Evolutionary conservation across 371 early-diverging fungal species (phyloP), one percentile per base, ranked within the genome.

Genomic region (Saksenaea vasiformis): DNA sequence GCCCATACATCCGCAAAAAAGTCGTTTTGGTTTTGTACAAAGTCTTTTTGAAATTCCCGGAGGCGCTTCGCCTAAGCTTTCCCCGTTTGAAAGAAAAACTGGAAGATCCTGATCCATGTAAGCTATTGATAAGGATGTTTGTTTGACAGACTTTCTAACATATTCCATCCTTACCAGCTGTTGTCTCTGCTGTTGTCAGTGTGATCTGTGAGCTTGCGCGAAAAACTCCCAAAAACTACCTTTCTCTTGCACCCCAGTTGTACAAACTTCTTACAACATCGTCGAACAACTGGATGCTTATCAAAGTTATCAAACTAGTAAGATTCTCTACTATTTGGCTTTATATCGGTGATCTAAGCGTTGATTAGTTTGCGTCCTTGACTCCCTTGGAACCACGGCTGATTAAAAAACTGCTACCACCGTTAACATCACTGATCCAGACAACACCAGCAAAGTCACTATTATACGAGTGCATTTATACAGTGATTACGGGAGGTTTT

Each of bases 241-340:
- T 98, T 17, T 87, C 95, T 0, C 85, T 98, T 17, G 98, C 96
- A 3, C 98, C 98, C 15, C 93, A 94, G 47, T 82, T 98, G 3
- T 98, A 93, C 74, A 90, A 88, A 8, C 79, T 97, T 47, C 71
- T 98, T 61, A 96, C 93, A 0, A 89, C 91, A 13, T 91, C 94
- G 5, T 79, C 86, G 13, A 97, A 97, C 74, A 97, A 96, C 76
- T 98, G 98, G 98, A 96, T 97, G 93, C 84, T 96, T 26, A 97
- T 98, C 77, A 98, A 98, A 70, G 93, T 97, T 27, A 93, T 97
- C 65, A 98, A 98, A 75, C 78, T 98, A 80, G 94, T 92, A 84
- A 62, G 26, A 34, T 47, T n/a, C n/a, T n/a, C n/a, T n/a, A n/a
- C 41, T 38, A 22, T 19, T 51, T 13, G 22, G 53, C 34, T 5